Conservation (phyloP, 1,284 basidiomycete species). For the Puccinia polysora region DNA sequence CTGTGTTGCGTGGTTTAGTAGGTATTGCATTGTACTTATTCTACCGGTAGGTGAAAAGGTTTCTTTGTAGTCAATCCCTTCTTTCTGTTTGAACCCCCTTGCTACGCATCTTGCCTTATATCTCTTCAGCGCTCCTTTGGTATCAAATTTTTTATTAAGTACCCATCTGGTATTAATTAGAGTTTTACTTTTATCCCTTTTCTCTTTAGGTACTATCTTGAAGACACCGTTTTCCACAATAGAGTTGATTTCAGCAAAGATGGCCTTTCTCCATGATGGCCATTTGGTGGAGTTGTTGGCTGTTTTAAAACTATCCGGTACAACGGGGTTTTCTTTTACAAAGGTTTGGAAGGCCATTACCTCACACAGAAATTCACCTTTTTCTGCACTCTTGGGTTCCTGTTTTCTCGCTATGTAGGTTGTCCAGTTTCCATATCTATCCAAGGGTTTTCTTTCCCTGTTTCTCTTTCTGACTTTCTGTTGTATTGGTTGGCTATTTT, state of each 20-base stretch:
- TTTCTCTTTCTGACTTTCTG: neutral
- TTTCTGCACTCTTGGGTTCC: neutral
- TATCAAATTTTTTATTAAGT: slow-evolving; percentile 4
- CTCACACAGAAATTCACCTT: neutral
- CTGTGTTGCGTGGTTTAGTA: neutral
- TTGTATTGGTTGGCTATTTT: neutral
- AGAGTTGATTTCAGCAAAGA: neutral
- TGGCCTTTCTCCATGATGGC: neutral
- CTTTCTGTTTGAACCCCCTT: slow-evolving; percentile 25
- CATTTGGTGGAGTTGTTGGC: neutral
- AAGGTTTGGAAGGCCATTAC: neutral
- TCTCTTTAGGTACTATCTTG: neutral
- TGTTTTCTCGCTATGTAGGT: neutral
- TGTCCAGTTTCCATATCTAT: neutral
- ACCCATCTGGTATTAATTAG: slow-evolving; percentile 6
- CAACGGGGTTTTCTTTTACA: neutral
- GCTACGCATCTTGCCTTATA: slow-evolving; percentile 15
- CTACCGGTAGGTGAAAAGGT: slow-evolving; percentile 14
- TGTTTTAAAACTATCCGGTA: neutral
- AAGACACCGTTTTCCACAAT: neutral
- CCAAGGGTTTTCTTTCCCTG: neutral
- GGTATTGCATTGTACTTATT: neutral
- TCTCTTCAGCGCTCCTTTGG: neutral
- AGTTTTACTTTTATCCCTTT: neutral
- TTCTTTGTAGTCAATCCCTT: slow-evolving; percentile 27